Base-by-base conservation (phyloP, 2,329 filamentous ascomycete species). In the Neopestalotiopsis sp. region DNA sequence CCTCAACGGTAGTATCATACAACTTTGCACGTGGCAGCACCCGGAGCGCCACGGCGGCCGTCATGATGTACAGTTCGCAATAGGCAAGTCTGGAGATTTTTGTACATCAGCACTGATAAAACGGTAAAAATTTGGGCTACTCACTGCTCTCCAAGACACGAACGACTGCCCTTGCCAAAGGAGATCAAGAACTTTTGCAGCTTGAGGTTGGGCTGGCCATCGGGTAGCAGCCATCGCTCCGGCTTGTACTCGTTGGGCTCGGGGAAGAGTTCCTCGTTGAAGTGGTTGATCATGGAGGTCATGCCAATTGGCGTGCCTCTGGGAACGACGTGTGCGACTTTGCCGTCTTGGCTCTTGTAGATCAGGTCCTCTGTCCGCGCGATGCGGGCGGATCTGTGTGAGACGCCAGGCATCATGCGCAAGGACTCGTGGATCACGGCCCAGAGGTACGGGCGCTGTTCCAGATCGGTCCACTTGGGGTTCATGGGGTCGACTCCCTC, bases 11-110 rank as follows among this genome's bases (percentile, higher is more conserved):
- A 1, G 73, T 71, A 56, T 71, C 64, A 49, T 73, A 69, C 14
- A 79, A 69, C n/a, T 65, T 70, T 68, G 76, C 70, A 49, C 73
- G 71, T 4, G 76, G 76, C 13, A 77, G 56, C 5, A 75, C 74
- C 4, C 74, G 71, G 34, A 76, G 68, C 2, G 66, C 72, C 57
- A 77, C 58, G 3, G 71, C 71, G 5, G 75, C 61, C 10, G 73
- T 58, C 17, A 69, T 71, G 20, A 77, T 13, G 59, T 76, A 71
- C 32, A 76, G 70, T 66, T 76, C 75, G 32, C 75, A 76, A 17
- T 73, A 64, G 4, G 73, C 75, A 56, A 77, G 65, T 57, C 75
- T 77, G 38, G 10, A 64, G 40, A n/a, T 14, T 14, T 5, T 14
- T 5, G 1, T 1, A n/a, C 38, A 5, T 64, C 40, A 64, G 42